A percentile compares a stretch with the other conserved stretches of the same genome.
phyloP scores from a whole-genome alignment of 768 basidiomycete species.

The Tulasnella sp. region DNA sequence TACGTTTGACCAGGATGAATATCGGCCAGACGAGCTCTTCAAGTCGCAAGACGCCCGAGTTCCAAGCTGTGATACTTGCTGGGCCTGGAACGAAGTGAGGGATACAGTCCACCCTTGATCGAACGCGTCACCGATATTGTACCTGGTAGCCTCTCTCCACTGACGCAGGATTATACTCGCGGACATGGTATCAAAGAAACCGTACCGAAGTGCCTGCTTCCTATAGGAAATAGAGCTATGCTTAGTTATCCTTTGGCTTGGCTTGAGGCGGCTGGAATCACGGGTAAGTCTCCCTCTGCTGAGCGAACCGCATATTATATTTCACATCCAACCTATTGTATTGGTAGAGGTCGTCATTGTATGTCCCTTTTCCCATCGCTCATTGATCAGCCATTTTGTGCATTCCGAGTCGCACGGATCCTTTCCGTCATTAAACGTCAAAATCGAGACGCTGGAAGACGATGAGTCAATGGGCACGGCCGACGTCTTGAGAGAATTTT shows the following conservation, averaged over 20 bases:
- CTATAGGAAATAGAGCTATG: slow-evolving; percentile 80
- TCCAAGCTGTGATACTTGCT: slow-evolving; percentile 77
- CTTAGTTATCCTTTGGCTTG: slow-evolving; percentile 74
- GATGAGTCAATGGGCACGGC: slow-evolving; percentile 62
- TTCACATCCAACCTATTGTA: background rate
- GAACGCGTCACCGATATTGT: slow-evolving; percentile 14
- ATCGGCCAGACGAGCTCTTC: background rate
- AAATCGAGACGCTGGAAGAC: slow-evolving; percentile 73
- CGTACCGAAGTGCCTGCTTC: slow-evolving; percentile 78
- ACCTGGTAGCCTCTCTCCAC: slow-evolving; percentile 50
- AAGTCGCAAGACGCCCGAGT: slow-evolving; percentile 39
- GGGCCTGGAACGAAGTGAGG: slow-evolving; percentile 83
- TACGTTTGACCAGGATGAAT: no score
- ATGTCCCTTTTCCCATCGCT: slow-evolving; percentile 67
- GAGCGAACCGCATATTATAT: background rate
- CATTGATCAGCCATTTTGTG: slow-evolving; percentile 72
- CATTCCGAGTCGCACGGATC: slow-evolving; percentile 55
- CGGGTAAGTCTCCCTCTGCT: slow-evolving; percentile 40
- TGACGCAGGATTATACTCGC: slow-evolving; percentile 50
- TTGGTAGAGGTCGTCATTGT: slow-evolving; percentile 71
- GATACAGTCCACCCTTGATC: slow-evolving; percentile 1
- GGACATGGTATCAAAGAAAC: slow-evolving; percentile 53
- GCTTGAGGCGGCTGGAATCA: slow-evolving; percentile 79
- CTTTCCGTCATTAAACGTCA: slow-evolving; percentile 55
- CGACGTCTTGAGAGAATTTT: slow-evolving; percentile 64